These are phyloP conservation scores for Austroboletus novae-zelandiae DNA, from an alignment of 1,284 basidiomycete species.

Conservation along the genomic window DNA sequence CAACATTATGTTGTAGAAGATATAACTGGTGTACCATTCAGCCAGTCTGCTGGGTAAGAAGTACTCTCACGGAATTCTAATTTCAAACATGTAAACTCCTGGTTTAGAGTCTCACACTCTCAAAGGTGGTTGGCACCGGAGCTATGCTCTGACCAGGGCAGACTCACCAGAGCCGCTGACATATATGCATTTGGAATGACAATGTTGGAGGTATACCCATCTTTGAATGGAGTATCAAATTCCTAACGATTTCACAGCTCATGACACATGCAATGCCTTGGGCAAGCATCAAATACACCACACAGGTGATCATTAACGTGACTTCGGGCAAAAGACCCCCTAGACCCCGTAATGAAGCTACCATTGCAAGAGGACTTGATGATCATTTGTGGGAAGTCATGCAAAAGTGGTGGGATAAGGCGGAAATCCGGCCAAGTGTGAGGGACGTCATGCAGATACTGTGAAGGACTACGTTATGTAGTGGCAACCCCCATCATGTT, in stretches of 20 bases:
- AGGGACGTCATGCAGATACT: slow-evolving; percentile 34
- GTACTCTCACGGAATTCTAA: background rate
- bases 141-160: slow-evolving; percentile 48
- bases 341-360: slow-evolving; percentile 36
- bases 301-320: slow-evolving; percentile 48
- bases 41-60: slow-evolving; percentile 49
- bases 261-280: slow-evolving; percentile 52
- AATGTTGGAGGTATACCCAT: slow-evolving; percentile 43
- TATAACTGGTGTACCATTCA: slow-evolving; percentile 50
- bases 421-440: slow-evolving; percentile 41
- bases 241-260: slow-evolving; percentile 33
- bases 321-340: slow-evolving; percentile 41
- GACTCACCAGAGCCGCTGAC: slow-evolving; percentile 47
- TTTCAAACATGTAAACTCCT: background rate
- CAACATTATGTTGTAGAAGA: slow-evolving; percentile 47
- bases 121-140: slow-evolving; percentile 56
- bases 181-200: slow-evolving; percentile 57
- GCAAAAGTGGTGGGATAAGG: slow-evolving; percentile 42
- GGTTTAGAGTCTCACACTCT: slow-evolving; percentile 34
- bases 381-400: slow-evolving; percentile 48
- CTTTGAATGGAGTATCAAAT: background rate
- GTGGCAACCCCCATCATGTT: too few species aligned
- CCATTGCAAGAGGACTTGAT: slow-evolving; percentile 44
- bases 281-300: slow-evolving; percentile 43
- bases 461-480: background rate